Conservation (phyloP, 108 stramenopile species). For the Nitzschia sp. region DNA sequence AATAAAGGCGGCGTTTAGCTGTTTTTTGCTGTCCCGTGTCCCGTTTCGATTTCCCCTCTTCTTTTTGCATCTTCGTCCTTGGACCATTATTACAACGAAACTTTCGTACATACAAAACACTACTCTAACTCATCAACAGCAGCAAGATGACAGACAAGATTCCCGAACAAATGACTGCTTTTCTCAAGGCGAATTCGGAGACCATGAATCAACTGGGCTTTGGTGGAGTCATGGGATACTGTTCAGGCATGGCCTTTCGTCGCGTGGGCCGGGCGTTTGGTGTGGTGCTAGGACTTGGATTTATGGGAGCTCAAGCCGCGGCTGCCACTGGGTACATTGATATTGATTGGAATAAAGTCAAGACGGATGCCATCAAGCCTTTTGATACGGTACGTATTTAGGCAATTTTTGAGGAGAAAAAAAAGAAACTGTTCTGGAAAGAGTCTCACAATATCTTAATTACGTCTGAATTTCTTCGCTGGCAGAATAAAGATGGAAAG, state of each 20-base stretch:
- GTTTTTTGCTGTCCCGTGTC: no score
- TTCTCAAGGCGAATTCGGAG: conserved; percentile 36
- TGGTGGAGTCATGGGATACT: conserved; percentile 85
- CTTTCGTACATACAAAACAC: no score
- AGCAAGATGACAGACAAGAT: conserved; percentile 20
- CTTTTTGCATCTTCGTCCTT: no score
- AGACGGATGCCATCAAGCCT: conserved; percentile 55
- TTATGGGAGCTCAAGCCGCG: conserved; percentile 71
- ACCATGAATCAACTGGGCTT: conserved; percentile 35
- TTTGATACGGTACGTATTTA: conserved; percentile 63
- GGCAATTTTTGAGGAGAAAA: no score
- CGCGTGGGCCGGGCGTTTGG: conserved; percentile 80
- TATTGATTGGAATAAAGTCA: conserved; percentile 87
- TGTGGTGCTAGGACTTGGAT: conserved; percentile 70
- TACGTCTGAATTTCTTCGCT: not conserved
- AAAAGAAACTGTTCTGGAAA: no score
- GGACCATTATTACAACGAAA: no score
- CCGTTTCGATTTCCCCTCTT: no score
- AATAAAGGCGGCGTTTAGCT: no score
- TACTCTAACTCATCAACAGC: not conserved
- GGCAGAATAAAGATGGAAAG: conserved; percentile 56
- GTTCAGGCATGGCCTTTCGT: conserved; percentile 82
- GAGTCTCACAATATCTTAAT: not conserved
- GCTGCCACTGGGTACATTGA: conserved; percentile 74
- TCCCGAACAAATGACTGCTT: conserved; percentile 10